These are phyloP conservation scores for Yamadazyma mexicana DNA, from an alignment of 1,139 yeast genomes.

Conservation along the genomic window DNA sequence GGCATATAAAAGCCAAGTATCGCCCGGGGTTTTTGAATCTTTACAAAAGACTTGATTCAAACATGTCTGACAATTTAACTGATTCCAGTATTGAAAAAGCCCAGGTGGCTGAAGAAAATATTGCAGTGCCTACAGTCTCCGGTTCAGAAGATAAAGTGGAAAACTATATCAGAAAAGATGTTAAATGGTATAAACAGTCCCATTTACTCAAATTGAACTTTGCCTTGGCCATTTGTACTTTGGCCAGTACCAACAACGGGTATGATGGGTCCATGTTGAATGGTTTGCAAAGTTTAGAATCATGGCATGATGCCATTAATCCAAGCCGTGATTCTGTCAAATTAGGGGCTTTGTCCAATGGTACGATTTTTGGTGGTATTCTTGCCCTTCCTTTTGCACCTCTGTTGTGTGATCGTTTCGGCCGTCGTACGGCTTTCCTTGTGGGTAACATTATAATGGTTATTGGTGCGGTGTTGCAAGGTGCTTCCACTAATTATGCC, in stretches of 20 bases:
- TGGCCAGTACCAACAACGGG: slow-evolving; percentile 50
- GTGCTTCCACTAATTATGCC: slow-evolving; percentile 20
- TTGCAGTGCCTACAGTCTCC: not conserved
- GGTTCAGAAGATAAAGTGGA: slow-evolving; percentile 9
- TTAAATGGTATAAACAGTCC: slow-evolving; percentile 23
- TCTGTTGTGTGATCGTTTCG: slow-evolving; percentile 26
- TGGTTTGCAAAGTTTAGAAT: slow-evolving; percentile 45
- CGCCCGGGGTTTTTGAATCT: no score
- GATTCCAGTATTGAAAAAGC: slow-evolving; percentile 8
- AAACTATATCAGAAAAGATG: slow-evolving; percentile 9
- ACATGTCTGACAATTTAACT: not conserved
- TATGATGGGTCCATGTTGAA: slow-evolving; percentile 55
- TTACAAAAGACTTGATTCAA: no score
- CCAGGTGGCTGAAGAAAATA: not conserved
- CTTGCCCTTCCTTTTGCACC: slow-evolving; percentile 23
- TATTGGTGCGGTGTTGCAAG: slow-evolving; percentile 44
- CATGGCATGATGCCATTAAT: slow-evolving; percentile 29
- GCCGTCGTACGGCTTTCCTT: slow-evolving; percentile 33
- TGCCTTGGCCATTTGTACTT: slow-evolving; percentile 36
- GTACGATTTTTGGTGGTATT: slow-evolving; percentile 25
- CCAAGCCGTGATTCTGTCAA: slow-evolving; percentile 37
- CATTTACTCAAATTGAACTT: slow-evolving; percentile 38
- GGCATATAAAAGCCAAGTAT: no score
- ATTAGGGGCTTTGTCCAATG: slow-evolving; percentile 46
- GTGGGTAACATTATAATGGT: slow-evolving; percentile 27